Conservation (phyloP, 345 rosid genomes). For the sweet orange (Citrus sinensis) region DVS_A1.0 CM039164.1:1641001-1641500, state of each 20-base stretch:
- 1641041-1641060: neutral
- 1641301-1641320: neutral
- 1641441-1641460: no score
- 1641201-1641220: neutral
- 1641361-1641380: no score
- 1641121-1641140: no score
- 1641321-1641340: no score
- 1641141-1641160: neutral
- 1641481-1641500: no score
- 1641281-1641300: neutral
- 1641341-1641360: no score
- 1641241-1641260: neutral
- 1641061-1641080: neutral
- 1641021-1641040: neutral
- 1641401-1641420: no score
- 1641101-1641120: neutral
- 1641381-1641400: no score
- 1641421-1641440: no score
- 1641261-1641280: neutral
- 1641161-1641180: neutral
- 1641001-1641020: neutral
- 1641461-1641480: no score
- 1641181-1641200: neutral
- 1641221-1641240: neutral
- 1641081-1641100: neutral